These are phyloP conservation scores for Mucor sp. DNA, from an alignment of 371 early-diverging fungal genomes.

Conservation along the genomic window DNA sequence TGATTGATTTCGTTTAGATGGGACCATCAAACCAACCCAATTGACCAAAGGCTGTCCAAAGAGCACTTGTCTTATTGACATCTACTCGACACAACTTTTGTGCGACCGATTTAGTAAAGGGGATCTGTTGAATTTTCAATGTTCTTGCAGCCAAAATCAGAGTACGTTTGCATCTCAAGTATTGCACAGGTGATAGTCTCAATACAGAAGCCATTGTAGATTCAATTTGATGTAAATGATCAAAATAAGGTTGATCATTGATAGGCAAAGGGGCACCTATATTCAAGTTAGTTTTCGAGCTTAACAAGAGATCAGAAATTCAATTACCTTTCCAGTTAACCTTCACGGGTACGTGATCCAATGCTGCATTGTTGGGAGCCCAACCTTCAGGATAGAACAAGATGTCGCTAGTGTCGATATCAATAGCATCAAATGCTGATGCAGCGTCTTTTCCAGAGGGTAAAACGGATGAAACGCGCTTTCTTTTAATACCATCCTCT, in stretches of 20 bases:
- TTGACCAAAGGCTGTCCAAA: constrained; percentile 39
- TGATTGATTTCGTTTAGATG: constrained; percentile 4
- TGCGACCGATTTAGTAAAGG: constrained; percentile 41
- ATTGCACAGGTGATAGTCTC: constrained; percentile 67
- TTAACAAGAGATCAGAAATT: not conserved
- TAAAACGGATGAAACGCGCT: constrained; percentile 26
- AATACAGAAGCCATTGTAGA: constrained; percentile 61
- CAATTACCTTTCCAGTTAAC: constrained; percentile 38
- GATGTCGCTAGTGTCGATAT: constrained; percentile 26
- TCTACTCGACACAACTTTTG: constrained; percentile 41
- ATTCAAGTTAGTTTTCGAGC: not conserved
- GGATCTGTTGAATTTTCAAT: constrained; percentile 28
- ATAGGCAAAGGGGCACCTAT: constrained; percentile 53
- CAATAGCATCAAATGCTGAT: constrained; percentile 31
- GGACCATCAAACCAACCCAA: constrained; percentile 33
- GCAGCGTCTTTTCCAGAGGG: constrained; percentile 32
- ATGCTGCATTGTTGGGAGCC: constrained; percentile 21
- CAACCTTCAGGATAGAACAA: constrained; percentile 26
- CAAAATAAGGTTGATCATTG: constrained; percentile 39
- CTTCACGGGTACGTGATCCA: constrained; percentile 28
- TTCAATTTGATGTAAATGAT: constrained; percentile 57
- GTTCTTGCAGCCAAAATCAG: constrained; percentile 32
- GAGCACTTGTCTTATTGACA: constrained; percentile 43
- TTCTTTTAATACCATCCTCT: constrained; percentile 14
- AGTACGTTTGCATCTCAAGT: constrained; percentile 49